phyloP scores from a whole-genome alignment of 1,284 basidiomycete genomes.

The Paramarasmius palmivorus region DNA sequence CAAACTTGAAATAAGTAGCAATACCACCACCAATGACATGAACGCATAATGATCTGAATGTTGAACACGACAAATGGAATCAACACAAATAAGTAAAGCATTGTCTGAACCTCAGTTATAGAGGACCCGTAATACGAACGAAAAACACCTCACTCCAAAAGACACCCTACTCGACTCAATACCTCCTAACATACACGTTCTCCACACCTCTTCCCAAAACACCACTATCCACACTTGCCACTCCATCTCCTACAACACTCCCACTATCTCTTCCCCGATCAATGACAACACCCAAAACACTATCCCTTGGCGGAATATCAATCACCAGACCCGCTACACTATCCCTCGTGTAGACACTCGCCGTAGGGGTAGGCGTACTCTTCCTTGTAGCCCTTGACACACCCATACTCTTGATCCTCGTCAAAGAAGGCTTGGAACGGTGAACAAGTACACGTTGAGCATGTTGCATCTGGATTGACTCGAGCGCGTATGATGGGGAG shows the following conservation, averaged over 20 bases:
- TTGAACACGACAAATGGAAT: too few species aligned
- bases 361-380: conserved; percentile 33
- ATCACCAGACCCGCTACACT: conserved; percentile 34
- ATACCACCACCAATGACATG: too few species aligned
- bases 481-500: conserved; percentile 2
- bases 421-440: conserved; percentile 9
- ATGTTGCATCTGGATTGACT: neutral
- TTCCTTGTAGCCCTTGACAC: conserved; percentile 36
- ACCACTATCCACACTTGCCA: conserved; percentile 19
- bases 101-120: too few species aligned
- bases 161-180: too few species aligned
- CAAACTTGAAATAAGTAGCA: too few species aligned
- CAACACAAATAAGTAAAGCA: too few species aligned
- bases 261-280: conserved; percentile 15
- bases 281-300: conserved; percentile 2
- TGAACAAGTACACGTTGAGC: conserved; percentile 8
- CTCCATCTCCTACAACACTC: conserved; percentile 26
- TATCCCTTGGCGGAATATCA: conserved; percentile 24
- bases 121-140: too few species aligned
- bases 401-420: conserved; percentile 44
- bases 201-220: conserved; percentile 19
- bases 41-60: too few species aligned
- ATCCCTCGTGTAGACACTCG: conserved; percentile 21
- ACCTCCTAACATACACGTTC: conserved; percentile 2
- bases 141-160: too few species aligned